Evolutionary conservation across 2,329 filamentous ascomycete species (phyloP).

Genomic region (Colletotrichum sansevieriae): DNA sequence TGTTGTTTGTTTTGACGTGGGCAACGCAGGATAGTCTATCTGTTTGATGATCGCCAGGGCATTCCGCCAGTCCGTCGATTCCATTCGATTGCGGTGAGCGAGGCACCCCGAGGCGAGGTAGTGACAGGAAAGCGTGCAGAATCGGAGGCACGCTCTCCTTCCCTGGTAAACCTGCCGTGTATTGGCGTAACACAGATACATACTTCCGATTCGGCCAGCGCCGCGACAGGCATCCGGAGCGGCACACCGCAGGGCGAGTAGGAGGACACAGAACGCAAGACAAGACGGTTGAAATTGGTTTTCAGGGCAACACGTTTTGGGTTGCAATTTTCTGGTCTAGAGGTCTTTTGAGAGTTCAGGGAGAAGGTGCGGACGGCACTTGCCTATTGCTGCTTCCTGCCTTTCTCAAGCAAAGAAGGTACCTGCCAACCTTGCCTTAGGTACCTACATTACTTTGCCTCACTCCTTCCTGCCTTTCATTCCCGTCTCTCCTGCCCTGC

Average conservation of each 20-base stretch:
- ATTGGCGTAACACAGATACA: slow-evolving; percentile 22
- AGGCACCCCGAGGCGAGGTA: slow-evolving; percentile 25
- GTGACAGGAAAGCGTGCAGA: slow-evolving; percentile 15
- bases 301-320: slow-evolving; percentile 9
- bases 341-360: slow-evolving; percentile 7
- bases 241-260: slow-evolving; percentile 19
- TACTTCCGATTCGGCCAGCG: slow-evolving; percentile 13
- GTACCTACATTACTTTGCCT: too few relatives aligned
- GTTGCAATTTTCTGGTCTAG: slow-evolving; percentile 17
- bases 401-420: background rate
- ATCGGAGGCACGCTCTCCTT: slow-evolving; percentile 15
- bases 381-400: background rate
- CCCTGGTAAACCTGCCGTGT: slow-evolving; percentile 12
- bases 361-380: slow-evolving; percentile 11
- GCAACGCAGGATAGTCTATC: background rate
- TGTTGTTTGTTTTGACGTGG: slow-evolving; percentile 4
- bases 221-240: background rate
- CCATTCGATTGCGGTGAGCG: background rate
- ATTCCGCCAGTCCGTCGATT: background rate
- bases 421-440: background rate
- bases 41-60: background rate
- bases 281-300: slow-evolving; percentile 14
- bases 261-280: slow-evolving; percentile 2
- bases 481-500: background rate
- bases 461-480: too few relatives aligned